Percentiles rank a stretch among this genome's conserved stretches.
Conservation (phyloP, 169 alveolate genomes). For the Plasmodium chabaudi region DNA sequence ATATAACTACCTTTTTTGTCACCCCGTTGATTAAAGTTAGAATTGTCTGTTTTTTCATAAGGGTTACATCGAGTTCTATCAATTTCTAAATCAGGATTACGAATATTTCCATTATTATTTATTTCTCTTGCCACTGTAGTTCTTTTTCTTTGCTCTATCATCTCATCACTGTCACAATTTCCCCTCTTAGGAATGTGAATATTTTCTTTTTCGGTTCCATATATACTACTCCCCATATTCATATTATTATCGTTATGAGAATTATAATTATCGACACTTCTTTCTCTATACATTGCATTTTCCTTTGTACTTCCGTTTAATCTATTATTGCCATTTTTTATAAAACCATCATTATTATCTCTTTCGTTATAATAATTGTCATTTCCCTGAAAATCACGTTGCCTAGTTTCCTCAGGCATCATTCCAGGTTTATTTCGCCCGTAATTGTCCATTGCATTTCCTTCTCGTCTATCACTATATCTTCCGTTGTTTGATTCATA, state of each 20-base stretch:
- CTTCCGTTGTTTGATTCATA: no score
- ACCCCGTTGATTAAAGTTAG: no score
- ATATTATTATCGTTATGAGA: background rate
- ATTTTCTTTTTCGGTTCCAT: conserved; percentile 5
- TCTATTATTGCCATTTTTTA: no score
- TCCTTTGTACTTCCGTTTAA: background rate
- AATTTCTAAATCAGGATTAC: no score
- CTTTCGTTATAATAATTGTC: no score
- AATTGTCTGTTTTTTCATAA: no score
- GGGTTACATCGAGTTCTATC: no score
- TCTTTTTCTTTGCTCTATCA: background rate
- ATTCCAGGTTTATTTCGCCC: background rate
- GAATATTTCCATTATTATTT: background rate
- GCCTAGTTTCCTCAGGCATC: no score
- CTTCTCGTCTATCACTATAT: background rate
- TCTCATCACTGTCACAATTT: background rate
- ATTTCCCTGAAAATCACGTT: no score
- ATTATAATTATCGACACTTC: background rate
- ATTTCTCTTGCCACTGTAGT: background rate
- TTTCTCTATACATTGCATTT: conserved; percentile 1
- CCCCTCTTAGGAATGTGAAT: background rate
- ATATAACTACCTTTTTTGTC: no score
- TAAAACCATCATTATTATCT: no score
- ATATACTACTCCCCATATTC: background rate
- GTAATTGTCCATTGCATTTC: background rate